Percentiles rank a stretch among this genome's conserved stretches.
These are phyloP conservation scores for Xylaria sp. DNA, from an alignment of 2,329 filamentous ascomycete species.

Conservation along the genomic window DNA sequence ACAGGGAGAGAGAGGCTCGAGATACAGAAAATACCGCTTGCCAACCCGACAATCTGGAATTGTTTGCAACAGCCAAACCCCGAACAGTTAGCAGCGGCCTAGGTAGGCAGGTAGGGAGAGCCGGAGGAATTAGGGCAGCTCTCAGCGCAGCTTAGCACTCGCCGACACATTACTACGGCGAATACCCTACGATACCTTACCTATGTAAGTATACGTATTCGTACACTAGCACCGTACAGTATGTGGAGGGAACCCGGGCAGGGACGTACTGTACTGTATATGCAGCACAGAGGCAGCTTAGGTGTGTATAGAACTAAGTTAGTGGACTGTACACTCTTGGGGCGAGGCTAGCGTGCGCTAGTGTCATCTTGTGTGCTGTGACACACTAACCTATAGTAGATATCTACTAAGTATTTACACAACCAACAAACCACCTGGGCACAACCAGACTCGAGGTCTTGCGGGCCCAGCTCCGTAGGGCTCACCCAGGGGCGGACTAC, in stretches of 20 bases:
- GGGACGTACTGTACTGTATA: not conserved
- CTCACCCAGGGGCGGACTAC: not conserved
- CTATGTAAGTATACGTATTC: not conserved
- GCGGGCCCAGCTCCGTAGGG: slow-evolving; percentile 1
- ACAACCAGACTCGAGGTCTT: not conserved
- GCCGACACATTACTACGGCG: no score
- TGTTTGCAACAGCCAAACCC: not conserved
- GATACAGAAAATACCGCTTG: slow-evolving; percentile 4
- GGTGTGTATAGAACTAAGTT: no score
- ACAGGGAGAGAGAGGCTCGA: not conserved
- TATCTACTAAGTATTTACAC: no score
- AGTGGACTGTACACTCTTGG: no score
- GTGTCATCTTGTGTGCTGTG: no score
- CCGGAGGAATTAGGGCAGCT: not conserved
- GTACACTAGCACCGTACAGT: not conserved
- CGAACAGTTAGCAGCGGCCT: not conserved
- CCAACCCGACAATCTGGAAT: not conserved
- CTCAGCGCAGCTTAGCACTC: not conserved
- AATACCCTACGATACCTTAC: not conserved
- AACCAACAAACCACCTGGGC: no score
- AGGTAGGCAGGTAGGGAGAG: no score
- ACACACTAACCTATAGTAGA: no score
- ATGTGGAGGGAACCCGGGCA: no score
- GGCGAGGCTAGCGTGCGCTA: no score
- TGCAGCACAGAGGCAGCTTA: no score